Conservation (phyloP, 1,139 yeast species). For the Yamadazyma atmosphaerica region DNA sequence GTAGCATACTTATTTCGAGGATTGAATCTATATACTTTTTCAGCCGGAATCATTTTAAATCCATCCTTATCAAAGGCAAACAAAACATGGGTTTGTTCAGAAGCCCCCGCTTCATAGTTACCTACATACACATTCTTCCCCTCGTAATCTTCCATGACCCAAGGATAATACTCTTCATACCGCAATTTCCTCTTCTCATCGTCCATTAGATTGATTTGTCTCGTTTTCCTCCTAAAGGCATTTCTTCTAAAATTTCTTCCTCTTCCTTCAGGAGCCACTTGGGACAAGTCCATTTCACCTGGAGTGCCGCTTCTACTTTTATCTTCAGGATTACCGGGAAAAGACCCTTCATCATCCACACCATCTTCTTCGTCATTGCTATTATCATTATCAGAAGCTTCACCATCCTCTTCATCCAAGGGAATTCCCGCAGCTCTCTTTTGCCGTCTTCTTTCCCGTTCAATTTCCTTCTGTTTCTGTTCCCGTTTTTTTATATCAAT, state of each 20-base stretch:
- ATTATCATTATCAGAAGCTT: slow-evolving; percentile 14
- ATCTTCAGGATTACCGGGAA: neutral
- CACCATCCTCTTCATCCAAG: slow-evolving; percentile 19
- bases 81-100: slow-evolving; percentile 77
- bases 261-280: slow-evolving; percentile 93
- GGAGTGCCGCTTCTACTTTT: slow-evolving; percentile 10
- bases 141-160: slow-evolving; percentile 97
- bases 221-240: slow-evolving; percentile 74
- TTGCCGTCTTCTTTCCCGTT: slow-evolving; percentile 21
- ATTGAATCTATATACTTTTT: slow-evolving; percentile 88
- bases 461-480: slow-evolving; percentile 29
- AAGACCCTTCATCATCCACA: slow-evolving; percentile 18
- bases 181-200: slow-evolving; percentile 80
- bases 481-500: slow-evolving; percentile 59
- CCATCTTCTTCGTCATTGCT: slow-evolving; percentile 9
- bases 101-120: slow-evolving; percentile 89
- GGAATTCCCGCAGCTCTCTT: slow-evolving; percentile 21
- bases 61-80: slow-evolving; percentile 86
- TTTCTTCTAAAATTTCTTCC: slow-evolving; percentile 70
- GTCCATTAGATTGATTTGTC: slow-evolving; percentile 77
- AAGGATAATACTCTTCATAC: slow-evolving; percentile 94
- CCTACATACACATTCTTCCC: slow-evolving; percentile 96
- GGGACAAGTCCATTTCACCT: slow-evolving; percentile 54
- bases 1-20: slow-evolving; percentile 94
- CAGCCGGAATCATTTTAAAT: slow-evolving; percentile 92